These are phyloP conservation scores for Erysiphe pulchra DNA, from an alignment of 2,329 filamentous ascomycete species.

Conservation along the genomic window DNA sequence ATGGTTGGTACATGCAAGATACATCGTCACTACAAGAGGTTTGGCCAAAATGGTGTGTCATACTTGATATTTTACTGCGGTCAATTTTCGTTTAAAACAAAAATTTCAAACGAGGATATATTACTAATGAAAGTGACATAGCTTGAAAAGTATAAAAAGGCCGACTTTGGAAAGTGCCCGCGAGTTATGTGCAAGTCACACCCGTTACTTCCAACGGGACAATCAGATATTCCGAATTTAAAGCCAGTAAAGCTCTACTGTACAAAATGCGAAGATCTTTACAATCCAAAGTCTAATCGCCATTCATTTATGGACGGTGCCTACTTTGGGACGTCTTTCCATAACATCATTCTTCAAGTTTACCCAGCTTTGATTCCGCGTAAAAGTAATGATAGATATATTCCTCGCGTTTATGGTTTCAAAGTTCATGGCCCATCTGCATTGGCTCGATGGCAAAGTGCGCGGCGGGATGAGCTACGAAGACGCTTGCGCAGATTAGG, in stretches of 20 bases:
- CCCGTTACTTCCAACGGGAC: slow-evolving; percentile 80
- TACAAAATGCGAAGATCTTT: slow-evolving; percentile 87
- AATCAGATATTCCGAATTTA: slow-evolving; percentile 65
- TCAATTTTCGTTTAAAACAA: neutral
- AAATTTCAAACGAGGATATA: slow-evolving; percentile 4
- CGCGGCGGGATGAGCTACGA: slow-evolving; percentile 59
- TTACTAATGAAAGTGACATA: slow-evolving; percentile 15
- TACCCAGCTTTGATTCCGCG: slow-evolving; percentile 72
- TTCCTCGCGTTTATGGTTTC: slow-evolving; percentile 83
- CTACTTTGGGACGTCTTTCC: slow-evolving; percentile 94
- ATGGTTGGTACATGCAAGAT: slow-evolving; percentile 91
- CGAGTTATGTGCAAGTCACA: slow-evolving; percentile 87
- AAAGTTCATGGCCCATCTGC: slow-evolving; percentile 78
- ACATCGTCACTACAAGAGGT: slow-evolving; percentile 86
- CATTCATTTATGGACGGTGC: slow-evolving; percentile 90
- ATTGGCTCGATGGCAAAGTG: slow-evolving; percentile 74
- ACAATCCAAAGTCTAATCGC: slow-evolving; percentile 93
- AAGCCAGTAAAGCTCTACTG: slow-evolving; percentile 96
- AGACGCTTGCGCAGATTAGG: slow-evolving; percentile 42
- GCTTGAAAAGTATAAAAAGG: slow-evolving; percentile 98
- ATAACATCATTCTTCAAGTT: slow-evolving; percentile 97
- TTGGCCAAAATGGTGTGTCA: slow-evolving; percentile 75
- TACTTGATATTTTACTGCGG: neutral
- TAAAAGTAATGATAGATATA: slow-evolving; percentile 67
- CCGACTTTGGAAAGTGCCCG: slow-evolving; percentile 92